Percentiles rank a stretch among this genome's conserved stretches.
These are phyloP conservation scores for Boletus insuetus DNA, from an alignment of 768 basidiomycete genomes.

Conservation along the genomic window DNA sequence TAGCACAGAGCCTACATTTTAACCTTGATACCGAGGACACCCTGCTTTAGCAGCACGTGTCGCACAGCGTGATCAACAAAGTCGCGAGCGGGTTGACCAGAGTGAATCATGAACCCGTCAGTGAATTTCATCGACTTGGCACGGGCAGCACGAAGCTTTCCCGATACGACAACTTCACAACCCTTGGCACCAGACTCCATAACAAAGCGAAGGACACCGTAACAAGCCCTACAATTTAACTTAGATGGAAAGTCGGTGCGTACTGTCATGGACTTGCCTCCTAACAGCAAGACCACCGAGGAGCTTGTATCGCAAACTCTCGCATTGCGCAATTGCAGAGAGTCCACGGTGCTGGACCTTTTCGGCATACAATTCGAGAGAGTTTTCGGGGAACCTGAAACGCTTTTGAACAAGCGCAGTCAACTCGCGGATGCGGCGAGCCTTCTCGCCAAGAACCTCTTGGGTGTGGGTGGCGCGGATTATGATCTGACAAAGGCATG, in stretches of 20 bases:
- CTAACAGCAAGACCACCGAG: constrained; percentile 99
- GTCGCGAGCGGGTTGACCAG: constrained; percentile 95
- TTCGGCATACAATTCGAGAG: constrained; percentile 98
- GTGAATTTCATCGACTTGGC: constrained; percentile 99
- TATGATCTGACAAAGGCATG: constrained; percentile 67
- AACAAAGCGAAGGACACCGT: constrained; percentile 99
- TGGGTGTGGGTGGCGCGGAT: constrained; percentile 99
- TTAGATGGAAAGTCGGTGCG: neutral
- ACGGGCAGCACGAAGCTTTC: constrained; percentile 99
- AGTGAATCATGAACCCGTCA: constrained; percentile 99
- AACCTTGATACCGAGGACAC: constrained; percentile 99
- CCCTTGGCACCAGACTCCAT: constrained; percentile 99
- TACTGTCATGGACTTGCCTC: constrained; percentile 54
- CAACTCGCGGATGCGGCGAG: constrained; percentile 97
- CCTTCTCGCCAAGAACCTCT: constrained; percentile 98
- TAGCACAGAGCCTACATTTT: constrained; percentile 71
- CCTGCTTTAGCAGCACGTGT: constrained; percentile 96
- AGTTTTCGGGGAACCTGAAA: constrained; percentile 99
- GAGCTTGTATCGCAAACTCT: constrained; percentile 97
- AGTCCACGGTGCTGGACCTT: constrained; percentile 98
- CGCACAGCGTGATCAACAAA: constrained; percentile 98
- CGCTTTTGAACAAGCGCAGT: constrained; percentile 98
- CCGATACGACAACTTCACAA: constrained; percentile 98
- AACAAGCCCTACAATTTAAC: constrained; percentile 70
- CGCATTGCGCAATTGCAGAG: constrained; percentile 97